Evolutionary conservation across 2,329 filamentous ascomycete species (phyloP).

Genomic region (Neurospora sp.): DNA sequence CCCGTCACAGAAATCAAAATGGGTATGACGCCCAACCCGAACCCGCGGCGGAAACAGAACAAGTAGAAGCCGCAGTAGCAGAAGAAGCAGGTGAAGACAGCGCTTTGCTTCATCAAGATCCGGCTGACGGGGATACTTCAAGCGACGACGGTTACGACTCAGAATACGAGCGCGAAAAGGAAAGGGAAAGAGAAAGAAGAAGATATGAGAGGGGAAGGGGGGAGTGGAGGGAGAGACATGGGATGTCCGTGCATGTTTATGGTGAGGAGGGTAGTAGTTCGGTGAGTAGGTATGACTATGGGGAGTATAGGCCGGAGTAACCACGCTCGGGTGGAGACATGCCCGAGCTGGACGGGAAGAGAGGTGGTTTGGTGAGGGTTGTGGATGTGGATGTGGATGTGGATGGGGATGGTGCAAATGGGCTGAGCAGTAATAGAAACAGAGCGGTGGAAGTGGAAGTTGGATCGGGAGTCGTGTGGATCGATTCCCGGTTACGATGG

Average conservation of each 20-base stretch:
- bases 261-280: background rate
- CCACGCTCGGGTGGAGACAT: conserved; percentile 26
- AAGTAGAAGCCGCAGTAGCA: background rate
- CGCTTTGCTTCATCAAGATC: too few species aligned
- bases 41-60: background rate
- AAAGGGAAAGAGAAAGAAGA: background rate
- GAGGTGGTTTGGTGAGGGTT: background rate
- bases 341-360: conserved; percentile 1
- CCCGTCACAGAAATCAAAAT: background rate
- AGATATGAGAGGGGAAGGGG: background rate
- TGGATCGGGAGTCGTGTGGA: background rate
- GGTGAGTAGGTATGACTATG: background rate
- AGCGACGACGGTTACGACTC: background rate
- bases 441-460: background rate
- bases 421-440: too few species aligned
- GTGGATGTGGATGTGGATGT: too few species aligned
- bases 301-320: conserved; percentile 21
- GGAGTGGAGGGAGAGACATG: background rate
- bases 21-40: background rate
- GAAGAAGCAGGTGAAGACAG: background rate
- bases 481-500: background rate
- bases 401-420: too few species aligned
- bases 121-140: too few species aligned
- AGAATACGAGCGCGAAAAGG: background rate
- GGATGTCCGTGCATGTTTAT: background rate